Evolutionary conservation across 2,329 filamentous ascomycete species (phyloP).

Genomic region (Apiospora pterosperma): DNA sequence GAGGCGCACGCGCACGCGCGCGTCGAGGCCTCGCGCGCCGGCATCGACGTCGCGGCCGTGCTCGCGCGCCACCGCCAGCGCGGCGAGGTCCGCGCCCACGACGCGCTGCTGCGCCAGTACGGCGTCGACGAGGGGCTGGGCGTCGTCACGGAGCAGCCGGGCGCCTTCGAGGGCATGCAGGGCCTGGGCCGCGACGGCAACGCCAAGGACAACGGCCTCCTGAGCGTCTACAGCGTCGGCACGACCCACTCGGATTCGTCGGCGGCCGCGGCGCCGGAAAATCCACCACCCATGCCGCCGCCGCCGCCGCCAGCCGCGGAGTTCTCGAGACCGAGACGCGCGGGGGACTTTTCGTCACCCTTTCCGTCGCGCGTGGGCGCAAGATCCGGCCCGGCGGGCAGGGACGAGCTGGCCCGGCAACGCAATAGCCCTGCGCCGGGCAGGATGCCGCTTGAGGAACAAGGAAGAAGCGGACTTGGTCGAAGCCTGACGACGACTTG

Average conservation of each 20-base stretch:
- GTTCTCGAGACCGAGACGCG: background rate
- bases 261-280: background rate
- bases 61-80: slow-evolving; percentile 10
- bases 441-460: background rate
- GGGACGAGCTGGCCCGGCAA: background rate
- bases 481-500: background rate
- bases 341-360: background rate
- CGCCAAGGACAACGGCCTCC: background rate
- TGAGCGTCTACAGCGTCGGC: background rate
- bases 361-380: background rate
- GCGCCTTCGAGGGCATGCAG: background rate
- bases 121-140: slow-evolving; percentile 10
- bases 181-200: background rate
- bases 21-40: slow-evolving; percentile 16
- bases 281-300: background rate
- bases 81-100: slow-evolving; percentile 18
- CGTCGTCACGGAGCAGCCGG: background rate
- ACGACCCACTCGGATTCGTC: background rate
- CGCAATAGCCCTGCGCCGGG: background rate
- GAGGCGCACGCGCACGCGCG: slow-evolving; percentile 8
- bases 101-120: slow-evolving; percentile 19
- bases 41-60: slow-evolving; percentile 21
- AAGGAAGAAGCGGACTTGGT: background rate
- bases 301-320: background rate
- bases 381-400: background rate